phyloP scores from a whole-genome alignment of 1,139 yeast species.

The Sugiyamaella neomexicana region DNA sequence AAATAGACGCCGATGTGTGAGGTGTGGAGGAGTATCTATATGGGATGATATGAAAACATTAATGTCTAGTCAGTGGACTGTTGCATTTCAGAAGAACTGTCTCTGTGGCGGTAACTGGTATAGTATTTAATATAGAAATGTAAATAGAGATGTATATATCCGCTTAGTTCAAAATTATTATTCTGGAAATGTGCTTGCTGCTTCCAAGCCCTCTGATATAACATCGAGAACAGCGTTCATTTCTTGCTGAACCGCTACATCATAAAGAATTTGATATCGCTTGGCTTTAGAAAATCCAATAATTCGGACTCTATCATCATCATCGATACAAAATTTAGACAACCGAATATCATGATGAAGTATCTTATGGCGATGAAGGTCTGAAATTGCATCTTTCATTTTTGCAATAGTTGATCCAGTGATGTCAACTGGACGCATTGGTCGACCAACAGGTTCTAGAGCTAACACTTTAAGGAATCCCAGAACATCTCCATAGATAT shows the following conservation, averaged over 20 bases:
- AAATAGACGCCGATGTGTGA: constrained; percentile 53
- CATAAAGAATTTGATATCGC: constrained; percentile 32
- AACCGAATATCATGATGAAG: constrained; percentile 30
- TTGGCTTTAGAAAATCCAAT: constrained; percentile 29
- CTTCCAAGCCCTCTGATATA: constrained; percentile 15
- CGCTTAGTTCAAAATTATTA: too few relatives aligned
- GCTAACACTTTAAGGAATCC: constrained; percentile 31
- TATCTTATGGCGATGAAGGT: constrained; percentile 30
- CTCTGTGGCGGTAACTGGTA: constrained; percentile 79
- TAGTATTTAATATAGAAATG: constrained; percentile 10
- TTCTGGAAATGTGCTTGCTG: constrained; percentile 12
- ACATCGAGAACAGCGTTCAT: constrained; percentile 38
- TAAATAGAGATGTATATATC: neutral
- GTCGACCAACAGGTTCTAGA: constrained; percentile 32
- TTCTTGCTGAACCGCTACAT: constrained; percentile 31
- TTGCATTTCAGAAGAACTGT: constrained; percentile 74
- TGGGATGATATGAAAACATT: constrained; percentile 37
- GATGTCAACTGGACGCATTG: constrained; percentile 26
- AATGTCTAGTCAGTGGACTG: constrained; percentile 59
- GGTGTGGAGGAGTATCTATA: constrained; percentile 66
- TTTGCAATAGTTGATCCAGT: constrained; percentile 19
- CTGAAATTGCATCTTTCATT: constrained; percentile 28
- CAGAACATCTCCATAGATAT: constrained; percentile 32
- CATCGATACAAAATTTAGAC: constrained; percentile 30
- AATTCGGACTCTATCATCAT: constrained; percentile 26